A percentile compares a stretch with the other conserved stretches of the same genome.
phyloP scores from a whole-genome alignment of 306 rosid species.

The Malus asiatica region DNA sequence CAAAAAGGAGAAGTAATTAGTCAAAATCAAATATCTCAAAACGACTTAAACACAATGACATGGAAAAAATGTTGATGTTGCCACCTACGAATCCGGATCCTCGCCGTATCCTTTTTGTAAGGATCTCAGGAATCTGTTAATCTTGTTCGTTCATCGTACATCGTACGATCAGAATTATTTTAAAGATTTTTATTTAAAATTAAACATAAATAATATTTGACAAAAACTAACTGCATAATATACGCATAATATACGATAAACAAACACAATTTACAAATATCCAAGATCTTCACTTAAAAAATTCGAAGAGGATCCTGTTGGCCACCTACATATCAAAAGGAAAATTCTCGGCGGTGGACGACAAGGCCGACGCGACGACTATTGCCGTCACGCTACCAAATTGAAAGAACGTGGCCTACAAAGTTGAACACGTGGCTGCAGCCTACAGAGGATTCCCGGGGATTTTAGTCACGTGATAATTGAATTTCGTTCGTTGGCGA shows the following conservation, averaged over 20 bases:
- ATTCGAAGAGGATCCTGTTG: too few species aligned
- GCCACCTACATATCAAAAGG: background rate
- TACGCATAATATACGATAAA: too few species aligned
- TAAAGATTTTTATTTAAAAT: too few species aligned
- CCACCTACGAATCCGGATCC: too few species aligned
- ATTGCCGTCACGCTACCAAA: background rate
- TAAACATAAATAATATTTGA: fast-evolving
- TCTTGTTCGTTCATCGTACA: too few species aligned
- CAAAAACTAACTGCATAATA: fast-evolving
- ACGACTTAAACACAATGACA: background rate
- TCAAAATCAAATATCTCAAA: too few species aligned
- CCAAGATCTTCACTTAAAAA: too few species aligned
- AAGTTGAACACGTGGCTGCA: background rate
- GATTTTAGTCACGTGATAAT: background rate
- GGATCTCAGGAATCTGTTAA: too few species aligned
- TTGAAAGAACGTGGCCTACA: background rate
- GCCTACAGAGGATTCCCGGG: background rate
- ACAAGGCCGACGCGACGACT: background rate
- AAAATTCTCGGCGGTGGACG: background rate
- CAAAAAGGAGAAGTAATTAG: too few species aligned
- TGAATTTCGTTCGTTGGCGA: background rate
- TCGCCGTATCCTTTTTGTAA: too few species aligned
- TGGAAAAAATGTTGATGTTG: background rate
- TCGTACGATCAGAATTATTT: too few species aligned
- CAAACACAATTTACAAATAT: fast-evolving